Conservation (phyloP, 768 basidiomycete genomes). For the Pleurotus cornucopiae region DNA sequence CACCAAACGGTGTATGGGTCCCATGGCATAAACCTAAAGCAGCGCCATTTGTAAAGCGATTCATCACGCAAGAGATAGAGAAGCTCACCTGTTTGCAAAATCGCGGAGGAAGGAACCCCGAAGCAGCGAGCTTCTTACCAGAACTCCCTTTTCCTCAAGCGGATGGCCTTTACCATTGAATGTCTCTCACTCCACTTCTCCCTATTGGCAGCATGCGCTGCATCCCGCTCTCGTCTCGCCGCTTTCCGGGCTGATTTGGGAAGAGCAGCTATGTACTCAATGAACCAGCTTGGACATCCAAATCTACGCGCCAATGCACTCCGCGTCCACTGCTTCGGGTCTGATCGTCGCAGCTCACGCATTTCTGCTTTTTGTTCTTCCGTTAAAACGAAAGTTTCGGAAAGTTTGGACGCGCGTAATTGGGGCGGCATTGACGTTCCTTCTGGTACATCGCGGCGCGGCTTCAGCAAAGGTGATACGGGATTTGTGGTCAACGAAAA, state of each 20-base stretch:
- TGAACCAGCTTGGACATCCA: conserved; percentile 64
- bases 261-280: conserved; percentile 61
- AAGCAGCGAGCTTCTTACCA: conserved; percentile 45
- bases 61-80: too few relatives aligned
- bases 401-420: conserved; percentile 34
- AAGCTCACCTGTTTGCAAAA: too few relatives aligned
- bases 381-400: conserved; percentile 36
- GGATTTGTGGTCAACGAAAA: conserved; percentile 67
- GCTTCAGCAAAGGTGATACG: conserved; percentile 63
- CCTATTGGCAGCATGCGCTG: conserved; percentile 40
- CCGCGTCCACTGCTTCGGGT: conserved; percentile 60
- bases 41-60: too few relatives aligned
- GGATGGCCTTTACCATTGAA: conserved; percentile 55
- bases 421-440: conserved; percentile 41
- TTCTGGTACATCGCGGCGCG: conserved; percentile 20
- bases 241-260: conserved; percentile 43
- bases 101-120: too few relatives aligned
- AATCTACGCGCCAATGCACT: conserved; percentile 73
- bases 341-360: conserved; percentile 46
- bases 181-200: conserved; percentile 72
- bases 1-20: too few relatives aligned
- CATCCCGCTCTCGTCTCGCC: conserved; percentile 39
- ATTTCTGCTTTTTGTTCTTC: conserved; percentile 54
- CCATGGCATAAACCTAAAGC: too few relatives aligned
- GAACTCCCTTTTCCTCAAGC: conserved; percentile 61